Conservation (phyloP, 306 rosid genomes). For the Lablab purpureus region DNA sequence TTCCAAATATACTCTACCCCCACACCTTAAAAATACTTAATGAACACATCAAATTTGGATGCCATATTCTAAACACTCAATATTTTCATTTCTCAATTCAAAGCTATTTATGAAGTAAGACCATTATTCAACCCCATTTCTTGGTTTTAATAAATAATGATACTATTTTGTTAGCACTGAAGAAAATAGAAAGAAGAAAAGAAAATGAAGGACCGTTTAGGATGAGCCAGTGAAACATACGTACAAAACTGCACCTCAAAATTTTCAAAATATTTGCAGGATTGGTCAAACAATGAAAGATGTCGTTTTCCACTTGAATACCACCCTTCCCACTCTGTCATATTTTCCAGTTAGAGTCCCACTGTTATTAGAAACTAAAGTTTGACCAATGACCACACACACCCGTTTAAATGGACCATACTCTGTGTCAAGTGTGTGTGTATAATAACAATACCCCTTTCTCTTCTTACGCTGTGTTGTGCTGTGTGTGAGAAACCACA, state of each 20-base stretch:
- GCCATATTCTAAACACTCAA: neutral
- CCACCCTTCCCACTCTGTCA: constrained; percentile 17
- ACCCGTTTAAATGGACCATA: constrained; percentile 15
- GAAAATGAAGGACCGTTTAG: neutral
- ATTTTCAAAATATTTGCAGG: neutral
- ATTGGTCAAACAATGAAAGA: constrained; percentile 34
- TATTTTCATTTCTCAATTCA: neutral
- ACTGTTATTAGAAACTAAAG: neutral
- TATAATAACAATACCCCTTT: neutral
- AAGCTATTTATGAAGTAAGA: neutral
- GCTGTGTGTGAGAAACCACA: neutral
- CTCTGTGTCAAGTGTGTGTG: neutral
- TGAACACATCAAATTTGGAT: neutral
- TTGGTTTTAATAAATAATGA: neutral
- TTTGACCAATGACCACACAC: constrained; percentile 39
- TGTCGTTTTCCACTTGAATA: constrained; percentile 37
- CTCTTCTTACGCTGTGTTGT: neutral
- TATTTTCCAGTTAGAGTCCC: constrained; percentile 19
- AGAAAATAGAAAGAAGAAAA: neutral
- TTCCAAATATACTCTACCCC: neutral
- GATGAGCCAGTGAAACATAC: neutral
- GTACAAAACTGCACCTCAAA: neutral
- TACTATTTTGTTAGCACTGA: neutral
- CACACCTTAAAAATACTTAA: neutral
- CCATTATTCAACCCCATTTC: neutral